Conservation (phyloP, 371 early-diverging fungal genomes). For the Apophysomyces trapeziformis region DNA sequence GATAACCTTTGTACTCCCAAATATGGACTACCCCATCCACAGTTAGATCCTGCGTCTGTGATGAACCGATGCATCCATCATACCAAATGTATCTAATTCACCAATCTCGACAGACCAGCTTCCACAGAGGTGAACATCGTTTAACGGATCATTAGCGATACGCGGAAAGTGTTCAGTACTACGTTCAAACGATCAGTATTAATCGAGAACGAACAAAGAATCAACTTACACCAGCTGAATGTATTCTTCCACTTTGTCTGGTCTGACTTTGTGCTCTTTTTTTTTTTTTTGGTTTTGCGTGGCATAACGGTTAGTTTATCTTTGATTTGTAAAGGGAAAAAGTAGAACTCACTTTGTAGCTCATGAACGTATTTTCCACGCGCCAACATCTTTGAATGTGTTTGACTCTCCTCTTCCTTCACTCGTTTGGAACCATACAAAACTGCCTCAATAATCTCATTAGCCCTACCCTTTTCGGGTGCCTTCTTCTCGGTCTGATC, state of each 20-base stretch:
- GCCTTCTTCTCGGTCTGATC: constrained; percentile 5
- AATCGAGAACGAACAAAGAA: neutral
- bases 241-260: constrained; percentile 87
- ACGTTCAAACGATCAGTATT: constrained; percentile 9
- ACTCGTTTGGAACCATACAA: constrained; percentile 65
- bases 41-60: neutral
- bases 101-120: constrained; percentile 90
- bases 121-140: constrained; percentile 82
- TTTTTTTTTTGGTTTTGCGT: neutral
- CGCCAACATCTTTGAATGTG: constrained; percentile 78
- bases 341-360: constrained; percentile 63
- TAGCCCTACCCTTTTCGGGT: constrained; percentile 18
- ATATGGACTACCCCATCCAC: constrained; percentile 67
- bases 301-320: too few species aligned
- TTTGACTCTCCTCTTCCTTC: constrained; percentile 57
- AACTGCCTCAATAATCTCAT: constrained; percentile 55
- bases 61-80: constrained; percentile 12
- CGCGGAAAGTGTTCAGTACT: constrained; percentile 75
- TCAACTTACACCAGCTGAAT: constrained; percentile 64
- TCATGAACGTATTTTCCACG: constrained; percentile 92
- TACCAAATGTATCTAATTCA: constrained; percentile 83
- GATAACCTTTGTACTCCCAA: constrained; percentile 93
- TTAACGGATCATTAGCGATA: constrained; percentile 73
- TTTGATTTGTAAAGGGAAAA: neutral
- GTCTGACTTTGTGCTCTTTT: constrained; percentile 80